phyloP scores from a whole-genome alignment of 306 rosid species.

The Gastrolobium villosum region DNA sequence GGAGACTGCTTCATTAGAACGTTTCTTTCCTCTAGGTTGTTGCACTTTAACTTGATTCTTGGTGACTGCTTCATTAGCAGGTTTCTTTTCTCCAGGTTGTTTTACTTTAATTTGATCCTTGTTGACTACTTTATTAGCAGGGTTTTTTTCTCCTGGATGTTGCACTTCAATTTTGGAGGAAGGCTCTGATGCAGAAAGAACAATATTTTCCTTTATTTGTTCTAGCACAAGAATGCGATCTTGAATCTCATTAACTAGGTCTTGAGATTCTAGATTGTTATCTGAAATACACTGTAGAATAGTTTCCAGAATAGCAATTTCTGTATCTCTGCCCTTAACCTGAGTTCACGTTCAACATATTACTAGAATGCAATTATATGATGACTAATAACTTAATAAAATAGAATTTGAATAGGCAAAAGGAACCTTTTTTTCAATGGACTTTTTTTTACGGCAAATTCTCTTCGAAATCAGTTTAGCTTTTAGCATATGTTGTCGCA shows the following conservation, averaged over 20 bases:
- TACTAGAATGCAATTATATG: conserved; percentile 4
- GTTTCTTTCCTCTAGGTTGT: conserved; percentile 12
- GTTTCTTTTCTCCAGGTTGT: conserved; percentile 1
- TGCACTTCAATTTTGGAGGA: not conserved
- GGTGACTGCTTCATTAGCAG: not conserved
- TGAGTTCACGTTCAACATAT: conserved; percentile 43
- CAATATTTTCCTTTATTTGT: conserved; percentile 25
- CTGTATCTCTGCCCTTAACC: conserved; percentile 53
- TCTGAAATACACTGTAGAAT: conserved; percentile 59
- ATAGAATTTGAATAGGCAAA: not conserved
- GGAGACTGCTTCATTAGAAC: not conserved
- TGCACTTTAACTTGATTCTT: not conserved
- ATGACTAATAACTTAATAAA: conserved; percentile 27
- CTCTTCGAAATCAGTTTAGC: not conserved
- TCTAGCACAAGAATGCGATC: conserved; percentile 46
- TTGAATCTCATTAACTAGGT: conserved; percentile 47
- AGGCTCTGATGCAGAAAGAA: conserved; percentile 1
- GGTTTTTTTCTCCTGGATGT: no score
- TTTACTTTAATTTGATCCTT: not conserved
- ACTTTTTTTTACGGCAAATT: not conserved
- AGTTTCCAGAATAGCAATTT: conserved; percentile 49
- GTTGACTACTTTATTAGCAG: not conserved
- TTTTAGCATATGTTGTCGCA: conserved; percentile 44
- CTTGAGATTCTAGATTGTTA: conserved; percentile 50
- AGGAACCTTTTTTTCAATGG: conserved; percentile 49